These are phyloP conservation scores for Pyrus communis DNA, from an alignment of 306 rosid species.

Conservation along the genomic window DNA sequence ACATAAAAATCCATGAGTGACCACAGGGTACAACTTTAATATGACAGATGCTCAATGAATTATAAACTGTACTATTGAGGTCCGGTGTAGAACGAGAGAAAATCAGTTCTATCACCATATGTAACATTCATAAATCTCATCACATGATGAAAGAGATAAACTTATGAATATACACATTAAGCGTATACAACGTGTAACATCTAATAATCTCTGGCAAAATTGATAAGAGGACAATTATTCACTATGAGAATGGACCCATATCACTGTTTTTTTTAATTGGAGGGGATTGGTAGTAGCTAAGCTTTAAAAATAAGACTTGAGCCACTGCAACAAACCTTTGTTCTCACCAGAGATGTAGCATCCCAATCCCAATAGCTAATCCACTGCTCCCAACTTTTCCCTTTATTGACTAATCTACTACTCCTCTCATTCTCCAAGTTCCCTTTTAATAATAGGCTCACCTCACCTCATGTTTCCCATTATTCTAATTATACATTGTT, in stretches of 20 bases:
- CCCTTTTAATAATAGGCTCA: not conserved
- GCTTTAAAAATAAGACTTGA: not conserved
- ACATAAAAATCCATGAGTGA: too few species aligned
- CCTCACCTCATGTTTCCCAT: not conserved
- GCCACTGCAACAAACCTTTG: not conserved
- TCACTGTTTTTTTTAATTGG: too few species aligned
- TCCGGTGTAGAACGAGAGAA: not conserved
- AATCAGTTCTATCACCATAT: not conserved
- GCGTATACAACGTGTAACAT: too few species aligned
- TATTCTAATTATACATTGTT: not conserved
- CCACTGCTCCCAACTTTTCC: not conserved
- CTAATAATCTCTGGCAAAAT: too few species aligned
- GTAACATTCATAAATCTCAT: too few species aligned
- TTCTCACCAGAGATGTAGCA: not conserved
- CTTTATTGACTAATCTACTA: not conserved
- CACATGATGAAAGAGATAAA: too few species aligned
- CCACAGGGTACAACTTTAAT: too few species aligned
- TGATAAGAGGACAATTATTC: too few species aligned
- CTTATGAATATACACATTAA: too few species aligned
- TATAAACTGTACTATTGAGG: not conserved
- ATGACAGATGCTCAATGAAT: not conserved
- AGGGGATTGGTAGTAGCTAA: not conserved
- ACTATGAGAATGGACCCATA: not conserved
- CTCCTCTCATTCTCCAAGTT: not conserved
- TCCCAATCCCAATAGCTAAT: not conserved